Conservation (phyloP, 108 stramenopile species). For the Nitzschia sp. region DNA sequence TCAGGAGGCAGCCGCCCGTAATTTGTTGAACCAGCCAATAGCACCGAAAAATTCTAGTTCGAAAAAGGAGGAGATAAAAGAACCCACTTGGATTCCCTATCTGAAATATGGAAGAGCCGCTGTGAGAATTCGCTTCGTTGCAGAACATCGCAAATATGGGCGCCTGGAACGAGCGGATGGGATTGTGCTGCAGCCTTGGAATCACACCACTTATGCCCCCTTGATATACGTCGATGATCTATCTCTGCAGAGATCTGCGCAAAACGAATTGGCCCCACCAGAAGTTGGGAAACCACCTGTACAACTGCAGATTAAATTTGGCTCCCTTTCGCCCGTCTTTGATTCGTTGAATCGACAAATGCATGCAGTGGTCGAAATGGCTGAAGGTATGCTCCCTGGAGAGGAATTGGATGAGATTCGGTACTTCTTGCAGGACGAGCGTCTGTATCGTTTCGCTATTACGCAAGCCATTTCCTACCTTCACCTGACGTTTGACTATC, state of each 20-base stretch:
- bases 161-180: slow-evolving; percentile 39
- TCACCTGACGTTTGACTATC: slow-evolving; percentile 47
- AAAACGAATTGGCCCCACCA: slow-evolving; percentile 43
- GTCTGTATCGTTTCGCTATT: slow-evolving; percentile 49
- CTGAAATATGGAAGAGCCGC: slow-evolving; percentile 44
- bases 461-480: slow-evolving; percentile 46
- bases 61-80: slow-evolving; percentile 3
- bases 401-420: slow-evolving; percentile 56
- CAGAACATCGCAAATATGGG: slow-evolving; percentile 39
- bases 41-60: not conserved
- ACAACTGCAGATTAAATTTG: slow-evolving; percentile 32
- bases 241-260: slow-evolving; percentile 35
- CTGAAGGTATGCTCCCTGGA: slow-evolving; percentile 14
- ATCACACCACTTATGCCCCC: slow-evolving; percentile 38
- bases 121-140: slow-evolving; percentile 45
- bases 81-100: slow-evolving; percentile 35
- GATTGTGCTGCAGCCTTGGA: slow-evolving; percentile 17
- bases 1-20: not conserved
- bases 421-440: slow-evolving; percentile 45
- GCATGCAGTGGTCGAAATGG: slow-evolving; percentile 22
- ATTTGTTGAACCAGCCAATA: slow-evolving; percentile 18
- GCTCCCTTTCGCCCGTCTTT: slow-evolving; percentile 38
- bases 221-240: slow-evolving; percentile 50
- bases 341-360: slow-evolving; percentile 41
- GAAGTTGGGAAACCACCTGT: slow-evolving; percentile 45